Base-by-base conservation (phyloP, 176 grass and related monocot species). In the Urochloa ruziziensis region DNA sequence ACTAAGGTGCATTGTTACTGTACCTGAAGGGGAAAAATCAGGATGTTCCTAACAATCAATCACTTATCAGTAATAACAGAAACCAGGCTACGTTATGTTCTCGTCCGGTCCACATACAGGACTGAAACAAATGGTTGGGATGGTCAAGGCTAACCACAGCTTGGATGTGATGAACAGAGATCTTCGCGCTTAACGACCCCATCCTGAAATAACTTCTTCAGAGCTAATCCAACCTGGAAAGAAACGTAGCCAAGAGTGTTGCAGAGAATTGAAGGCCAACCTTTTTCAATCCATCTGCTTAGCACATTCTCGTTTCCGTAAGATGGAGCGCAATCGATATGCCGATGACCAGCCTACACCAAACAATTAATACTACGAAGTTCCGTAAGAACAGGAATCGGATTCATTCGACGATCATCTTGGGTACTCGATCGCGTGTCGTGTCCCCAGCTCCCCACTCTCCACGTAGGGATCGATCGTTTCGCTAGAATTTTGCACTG, bases 1-100 rank as follows among this genome's bases (percentile, higher is more conserved):
- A 85, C 58, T 91, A 81, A 1, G 89, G 89, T 2, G 62, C 74
- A 17, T 87, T 85, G 72, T 87, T 78, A 7, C 56, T 73, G 34
- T 51, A 80, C 89, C 89, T 91, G 54, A 18, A 58, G 8, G 17
- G 39, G 40, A 29, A 3, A 21, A 30, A 3, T 44, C 6, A 49
- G 7, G 10, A 56, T 32, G 42, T 29, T n/a, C 52, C 52, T 7
- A 56, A n/a, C 21, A n/a, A 56, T 23, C 21, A n/a, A 56, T 56
- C 18, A 53, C 18, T 21, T 8, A 44, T 44, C n/a, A n/a, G 1
- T 1, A 7, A 53, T 21, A 53, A 21, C 18, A 53, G 2, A 21
- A 53, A 53, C 7, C 18, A 53, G 21, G 52, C 52, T n/a, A 56
- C 21, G 21, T 56, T 53, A 56, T 10, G 21, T n/a, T 23, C 52